These are phyloP conservation scores for Solanum virginianum DNA, from an alignment of 257 asterid genomes.

Conservation along the genomic window DNA sequence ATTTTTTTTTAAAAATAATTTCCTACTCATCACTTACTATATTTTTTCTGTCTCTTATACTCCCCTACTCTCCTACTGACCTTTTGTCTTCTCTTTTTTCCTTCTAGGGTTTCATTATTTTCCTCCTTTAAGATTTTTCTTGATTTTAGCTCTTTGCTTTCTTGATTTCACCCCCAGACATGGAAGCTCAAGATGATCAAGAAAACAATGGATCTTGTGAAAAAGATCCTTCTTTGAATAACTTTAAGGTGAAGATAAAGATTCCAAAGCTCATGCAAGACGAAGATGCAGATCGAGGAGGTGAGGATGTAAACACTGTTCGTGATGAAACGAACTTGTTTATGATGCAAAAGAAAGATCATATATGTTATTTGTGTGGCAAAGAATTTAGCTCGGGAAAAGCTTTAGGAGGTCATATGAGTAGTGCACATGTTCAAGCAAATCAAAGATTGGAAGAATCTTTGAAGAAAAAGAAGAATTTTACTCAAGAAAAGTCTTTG, in stretches of 20 bases:
- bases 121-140: background rate
- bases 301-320: background rate
- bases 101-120: background rate
- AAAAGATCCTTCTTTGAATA: background rate
- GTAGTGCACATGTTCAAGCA: slow-evolving; percentile 73
- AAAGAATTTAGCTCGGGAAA: slow-evolving; percentile 47
- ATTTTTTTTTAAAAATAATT: background rate
- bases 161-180: background rate
- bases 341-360: background rate
- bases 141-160: background rate
- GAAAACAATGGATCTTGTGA: background rate
- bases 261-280: background rate
- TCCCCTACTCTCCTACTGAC: background rate
- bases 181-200: background rate
- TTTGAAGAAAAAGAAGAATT: background rate
- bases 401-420: slow-evolving; percentile 75
- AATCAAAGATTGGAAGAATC: slow-evolving; percentile 25
- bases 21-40: background rate
- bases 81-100: background rate
- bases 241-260: background rate
- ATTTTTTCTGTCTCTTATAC: background rate
- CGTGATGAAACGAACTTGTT: background rate
- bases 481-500: background rate
- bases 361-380: slow-evolving; percentile 33
- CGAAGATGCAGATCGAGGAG: background rate